Conservation (phyloP, 768 basidiomycete genomes). For the Coprinopsis strossmayeri region DNA sequence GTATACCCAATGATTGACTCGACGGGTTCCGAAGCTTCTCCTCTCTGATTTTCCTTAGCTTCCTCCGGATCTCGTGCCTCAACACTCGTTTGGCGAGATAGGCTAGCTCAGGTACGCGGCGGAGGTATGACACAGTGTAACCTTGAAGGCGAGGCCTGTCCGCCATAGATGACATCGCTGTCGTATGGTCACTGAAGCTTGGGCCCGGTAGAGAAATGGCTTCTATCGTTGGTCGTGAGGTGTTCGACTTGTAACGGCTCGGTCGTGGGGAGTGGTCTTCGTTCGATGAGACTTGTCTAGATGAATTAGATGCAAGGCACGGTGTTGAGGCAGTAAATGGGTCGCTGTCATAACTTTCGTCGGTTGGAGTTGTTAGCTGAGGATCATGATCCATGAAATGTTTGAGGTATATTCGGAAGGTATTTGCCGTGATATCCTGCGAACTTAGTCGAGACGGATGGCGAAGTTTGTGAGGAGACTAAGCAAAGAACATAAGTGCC, state of each 20-base stretch:
- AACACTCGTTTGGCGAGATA: slow-evolving; percentile 61
- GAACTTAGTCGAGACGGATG: slow-evolving; percentile 68
- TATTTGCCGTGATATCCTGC: slow-evolving; percentile 61
- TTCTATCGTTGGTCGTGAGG: neutral
- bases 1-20: neutral
- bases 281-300: neutral
- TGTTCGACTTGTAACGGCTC: slow-evolving; percentile 2
- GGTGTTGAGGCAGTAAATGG: slow-evolving; percentile 31
- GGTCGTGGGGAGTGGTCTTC: slow-evolving; percentile 3
- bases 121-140: slow-evolving; percentile 68
- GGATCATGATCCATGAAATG: slow-evolving; percentile 68
- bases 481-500: slow-evolving; percentile 1
- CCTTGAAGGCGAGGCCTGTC: slow-evolving; percentile 32
- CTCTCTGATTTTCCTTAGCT: slow-evolving; percentile 30
- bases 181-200: neutral
- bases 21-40: neutral
- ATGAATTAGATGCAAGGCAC: too few species aligned
- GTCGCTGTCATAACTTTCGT: slow-evolving; percentile 8
- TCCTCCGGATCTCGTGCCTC: slow-evolving; percentile 42
- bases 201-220: neutral
- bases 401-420: slow-evolving; percentile 70
- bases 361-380: slow-evolving; percentile 4
- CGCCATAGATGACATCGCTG: neutral
- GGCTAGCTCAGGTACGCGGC: slow-evolving; percentile 68
- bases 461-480: slow-evolving; percentile 47